Evolutionary conservation across 768 basidiomycete species (phyloP).

Genomic region (Tylopilus sp.): DNA sequence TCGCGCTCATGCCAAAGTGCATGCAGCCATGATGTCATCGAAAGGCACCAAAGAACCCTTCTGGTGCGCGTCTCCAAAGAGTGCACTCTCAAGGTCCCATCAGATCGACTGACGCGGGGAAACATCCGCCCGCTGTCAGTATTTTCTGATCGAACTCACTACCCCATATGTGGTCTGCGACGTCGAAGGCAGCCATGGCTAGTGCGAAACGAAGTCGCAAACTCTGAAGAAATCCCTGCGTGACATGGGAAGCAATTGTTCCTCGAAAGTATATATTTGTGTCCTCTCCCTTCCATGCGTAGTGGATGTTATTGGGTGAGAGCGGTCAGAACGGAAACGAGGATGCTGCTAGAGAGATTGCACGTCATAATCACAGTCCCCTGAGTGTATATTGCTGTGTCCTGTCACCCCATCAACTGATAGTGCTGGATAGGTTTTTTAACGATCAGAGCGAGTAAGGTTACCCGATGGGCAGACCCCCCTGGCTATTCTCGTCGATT

Average conservation of each 20-base stretch:
- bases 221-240: neutral
- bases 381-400: neutral
- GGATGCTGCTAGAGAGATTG: neutral
- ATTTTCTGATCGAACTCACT: neutral
- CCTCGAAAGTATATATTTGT: neutral
- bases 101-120: no score
- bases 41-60: no score
- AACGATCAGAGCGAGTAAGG: no score
- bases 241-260: neutral
- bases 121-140: no score
- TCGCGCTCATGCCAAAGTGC: no score
- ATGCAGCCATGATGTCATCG: no score
- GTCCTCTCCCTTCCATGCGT: neutral
- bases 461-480: no score
- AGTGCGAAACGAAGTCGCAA: neutral
- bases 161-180: neutral
- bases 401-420: neutral
- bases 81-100: no score
- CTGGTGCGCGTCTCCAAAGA: no score
- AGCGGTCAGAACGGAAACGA: neutral
- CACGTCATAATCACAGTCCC: neutral
- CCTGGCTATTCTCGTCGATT: no score
- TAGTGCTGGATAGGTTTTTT: neutral
- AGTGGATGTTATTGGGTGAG: neutral
- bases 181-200: neutral